These are phyloP conservation scores for Clonostachys sp. DNA, from an alignment of 2,329 filamentous ascomycete species.

Conservation along the genomic window DNA sequence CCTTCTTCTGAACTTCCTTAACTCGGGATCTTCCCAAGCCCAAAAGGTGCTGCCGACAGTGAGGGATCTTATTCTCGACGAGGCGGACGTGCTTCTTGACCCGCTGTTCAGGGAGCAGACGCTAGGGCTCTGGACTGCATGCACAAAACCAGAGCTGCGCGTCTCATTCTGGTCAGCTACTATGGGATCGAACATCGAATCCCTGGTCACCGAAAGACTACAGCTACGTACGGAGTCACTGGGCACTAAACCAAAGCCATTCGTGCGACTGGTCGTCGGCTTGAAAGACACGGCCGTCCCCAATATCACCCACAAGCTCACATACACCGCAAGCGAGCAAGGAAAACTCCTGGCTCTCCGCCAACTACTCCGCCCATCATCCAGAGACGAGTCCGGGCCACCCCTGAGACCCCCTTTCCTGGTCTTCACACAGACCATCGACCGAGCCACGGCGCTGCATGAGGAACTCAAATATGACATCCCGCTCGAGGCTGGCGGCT, in stretches of 20 bases:
- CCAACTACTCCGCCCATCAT: conserved; percentile 77
- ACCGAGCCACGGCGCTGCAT: conserved; percentile 80
- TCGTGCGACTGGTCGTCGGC: conserved; percentile 88
- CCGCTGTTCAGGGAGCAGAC: conserved; percentile 88
- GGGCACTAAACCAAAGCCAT: conserved; percentile 33
- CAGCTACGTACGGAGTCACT: conserved; percentile 41
- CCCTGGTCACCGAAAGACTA: conserved; percentile 67
- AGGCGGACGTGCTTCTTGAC: conserved; percentile 92
- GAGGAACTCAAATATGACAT: conserved; percentile 94
- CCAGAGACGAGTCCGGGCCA: conserved; percentile 48
- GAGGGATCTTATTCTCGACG: conserved; percentile 75
- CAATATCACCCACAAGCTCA: conserved; percentile 82
- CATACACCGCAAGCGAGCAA: conserved; percentile 87
- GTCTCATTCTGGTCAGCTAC: conserved; percentile 93
- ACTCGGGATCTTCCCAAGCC: conserved; percentile 33
- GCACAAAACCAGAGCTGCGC: conserved; percentile 64
- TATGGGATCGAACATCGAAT: conserved; percentile 90
- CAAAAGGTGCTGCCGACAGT: conserved; percentile 60
- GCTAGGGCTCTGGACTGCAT: conserved; percentile 75
- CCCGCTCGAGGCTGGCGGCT: conserved; percentile 78
- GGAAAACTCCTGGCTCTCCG: conserved; percentile 90
- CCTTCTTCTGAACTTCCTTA: conserved; percentile 70
- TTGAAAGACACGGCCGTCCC: conserved; percentile 94
- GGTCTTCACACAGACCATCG: conserved; percentile 94
- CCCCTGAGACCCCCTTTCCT: conserved; percentile 81